Conservation (phyloP, 2,329 filamentous ascomycete species). For the Fusarium torulosum region DNA sequence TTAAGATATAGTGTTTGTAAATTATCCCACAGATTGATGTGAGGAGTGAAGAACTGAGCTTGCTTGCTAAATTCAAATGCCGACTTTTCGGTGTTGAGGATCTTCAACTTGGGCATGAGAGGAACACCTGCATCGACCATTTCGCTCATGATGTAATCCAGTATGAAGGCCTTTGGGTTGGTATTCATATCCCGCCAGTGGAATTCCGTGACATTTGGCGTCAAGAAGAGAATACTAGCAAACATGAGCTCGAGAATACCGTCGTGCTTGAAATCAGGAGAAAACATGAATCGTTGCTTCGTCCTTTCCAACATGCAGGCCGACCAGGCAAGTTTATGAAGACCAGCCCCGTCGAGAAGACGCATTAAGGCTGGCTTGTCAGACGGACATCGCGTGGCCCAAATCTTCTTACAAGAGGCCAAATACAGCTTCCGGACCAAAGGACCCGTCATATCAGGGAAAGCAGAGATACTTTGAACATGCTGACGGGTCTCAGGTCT, state of each 20-base stretch:
- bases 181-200: slow-evolving; percentile 27
- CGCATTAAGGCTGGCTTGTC: slow-evolving; percentile 21
- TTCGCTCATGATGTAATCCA: slow-evolving; percentile 9
- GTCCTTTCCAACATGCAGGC: slow-evolving; percentile 23
- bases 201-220: slow-evolving; percentile 28
- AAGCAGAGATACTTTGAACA: slow-evolving; percentile 23
- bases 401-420: slow-evolving; percentile 11
- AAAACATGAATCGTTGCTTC: slow-evolving; percentile 31
- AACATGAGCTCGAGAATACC: slow-evolving; percentile 33
- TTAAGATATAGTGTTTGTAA: slow-evolving; percentile 18
- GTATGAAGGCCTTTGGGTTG: slow-evolving; percentile 19
- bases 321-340: slow-evolving; percentile 23
- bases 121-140: slow-evolving; percentile 2
- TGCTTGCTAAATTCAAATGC: background rate
- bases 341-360: slow-evolving; percentile 12
- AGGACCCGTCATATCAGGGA: background rate
- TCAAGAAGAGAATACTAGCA: slow-evolving; percentile 23
- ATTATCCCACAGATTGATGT: slow-evolving; percentile 29
- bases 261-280: slow-evolving; percentile 32
- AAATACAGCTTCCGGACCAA: slow-evolving; percentile 1
- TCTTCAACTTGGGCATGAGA: slow-evolving; percentile 22
- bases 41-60: slow-evolving; percentile 31
- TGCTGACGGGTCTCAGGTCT: slow-evolving; percentile 31
- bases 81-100: slow-evolving; percentile 22
- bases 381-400: slow-evolving; percentile 15